phyloP scores from a whole-genome alignment of 73 alveolate genomes.

The Paramecium primaurelia region DNA sequence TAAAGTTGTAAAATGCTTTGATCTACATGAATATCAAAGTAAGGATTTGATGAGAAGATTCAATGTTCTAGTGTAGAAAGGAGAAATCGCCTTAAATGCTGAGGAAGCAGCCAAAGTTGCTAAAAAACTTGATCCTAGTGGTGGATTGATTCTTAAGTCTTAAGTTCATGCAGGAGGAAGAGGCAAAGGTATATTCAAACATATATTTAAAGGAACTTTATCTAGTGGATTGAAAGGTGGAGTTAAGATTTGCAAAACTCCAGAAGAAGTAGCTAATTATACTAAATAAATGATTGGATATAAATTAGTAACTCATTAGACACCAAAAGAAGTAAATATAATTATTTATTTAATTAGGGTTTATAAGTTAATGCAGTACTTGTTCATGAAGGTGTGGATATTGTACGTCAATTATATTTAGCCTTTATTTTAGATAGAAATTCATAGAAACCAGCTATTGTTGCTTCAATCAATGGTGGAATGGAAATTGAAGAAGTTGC shows the following conservation, averaged over 20 bases:
- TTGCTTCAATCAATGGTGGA: conserved; percentile 76
- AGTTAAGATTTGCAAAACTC: conserved; percentile 76
- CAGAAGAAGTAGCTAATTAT: conserved; percentile 68
- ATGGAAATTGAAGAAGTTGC: conserved; percentile 88
- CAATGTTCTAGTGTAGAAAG: conserved; percentile 74
- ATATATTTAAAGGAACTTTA: neutral
- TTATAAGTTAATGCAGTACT: conserved; percentile 72
- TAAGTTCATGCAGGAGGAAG: conserved; percentile 81
- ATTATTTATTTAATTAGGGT: conserved; percentile 51
- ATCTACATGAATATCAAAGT: conserved; percentile 72
- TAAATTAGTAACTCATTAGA: conserved; percentile 77
- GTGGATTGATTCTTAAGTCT: conserved; percentile 66
- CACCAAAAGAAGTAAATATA: conserved; percentile 60
- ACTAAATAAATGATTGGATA: conserved; percentile 81
- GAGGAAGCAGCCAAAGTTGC: conserved; percentile 61
- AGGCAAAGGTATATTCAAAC: conserved; percentile 64
- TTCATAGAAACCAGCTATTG: conserved; percentile 70
- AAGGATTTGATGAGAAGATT: conserved; percentile 69
- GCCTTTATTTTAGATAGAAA: conserved; percentile 78
- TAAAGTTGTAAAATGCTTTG: conserved; percentile 59
- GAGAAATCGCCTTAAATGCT: conserved; percentile 72
- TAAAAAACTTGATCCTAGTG: conserved; percentile 48
- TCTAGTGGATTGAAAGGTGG: conserved; percentile 85
- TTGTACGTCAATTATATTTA: conserved; percentile 69
- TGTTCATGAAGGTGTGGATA: conserved; percentile 84